These are phyloP conservation scores for Flaveria linearis DNA, from an alignment of 129 eudicot genomes.

Conservation along the genomic window DNA sequence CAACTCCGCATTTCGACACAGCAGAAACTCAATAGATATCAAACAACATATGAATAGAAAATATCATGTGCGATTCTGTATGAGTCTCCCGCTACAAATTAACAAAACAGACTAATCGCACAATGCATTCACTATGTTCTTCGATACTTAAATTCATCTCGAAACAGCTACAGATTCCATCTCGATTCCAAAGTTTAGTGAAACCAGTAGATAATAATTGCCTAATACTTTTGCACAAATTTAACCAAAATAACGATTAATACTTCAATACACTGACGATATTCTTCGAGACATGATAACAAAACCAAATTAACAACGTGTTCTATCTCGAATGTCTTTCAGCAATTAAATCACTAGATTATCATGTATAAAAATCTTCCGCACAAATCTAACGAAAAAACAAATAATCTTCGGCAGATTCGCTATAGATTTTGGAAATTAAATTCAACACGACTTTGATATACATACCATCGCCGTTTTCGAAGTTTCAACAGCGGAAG, in stretches of 20 bases:
- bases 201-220: background rate
- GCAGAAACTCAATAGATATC: background rate
- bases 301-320: background rate
- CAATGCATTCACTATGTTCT: background rate
- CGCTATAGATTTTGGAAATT: background rate
- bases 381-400: background rate
- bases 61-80: background rate
- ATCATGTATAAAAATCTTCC: background rate
- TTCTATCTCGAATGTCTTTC: background rate
- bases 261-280: background rate
- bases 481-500: background rate
- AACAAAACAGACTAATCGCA: constrained; percentile 9
- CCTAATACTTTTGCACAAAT: background rate
- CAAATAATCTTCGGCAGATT: background rate
- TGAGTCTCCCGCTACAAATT: background rate
- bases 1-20: background rate
- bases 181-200: background rate
- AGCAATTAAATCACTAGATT: background rate
- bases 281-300: background rate
- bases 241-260: background rate
- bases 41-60: constrained; percentile 12
- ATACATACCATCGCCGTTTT: constrained; percentile 27
- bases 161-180: background rate
- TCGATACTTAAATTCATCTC: background rate
- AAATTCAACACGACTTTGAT: background rate